phyloP scores from a whole-genome alignment of 2,329 filamentous ascomycete species.

The Colletotrichum musae region DNA sequence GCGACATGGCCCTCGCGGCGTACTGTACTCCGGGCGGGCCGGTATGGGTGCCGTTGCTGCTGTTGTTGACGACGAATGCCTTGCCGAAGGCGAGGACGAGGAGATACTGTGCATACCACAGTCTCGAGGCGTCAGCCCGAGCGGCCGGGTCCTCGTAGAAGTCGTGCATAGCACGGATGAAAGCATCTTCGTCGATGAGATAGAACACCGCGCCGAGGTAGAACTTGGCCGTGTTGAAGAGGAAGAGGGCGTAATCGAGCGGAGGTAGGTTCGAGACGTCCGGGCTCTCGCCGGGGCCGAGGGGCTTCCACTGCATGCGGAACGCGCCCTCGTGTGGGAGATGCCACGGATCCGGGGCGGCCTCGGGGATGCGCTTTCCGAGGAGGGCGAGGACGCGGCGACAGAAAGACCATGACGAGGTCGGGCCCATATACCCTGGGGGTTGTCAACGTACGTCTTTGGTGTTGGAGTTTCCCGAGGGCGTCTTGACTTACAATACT shows the following conservation, averaged over 20 bases:
- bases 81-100: constrained; percentile 52
- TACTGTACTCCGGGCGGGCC: constrained; percentile 55
- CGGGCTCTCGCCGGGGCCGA: constrained; percentile 45
- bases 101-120: constrained; percentile 52
- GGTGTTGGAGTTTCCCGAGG: neutral
- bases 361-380: constrained; percentile 50
- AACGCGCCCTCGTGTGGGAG: constrained; percentile 49
- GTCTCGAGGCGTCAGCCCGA: constrained; percentile 41
- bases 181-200: constrained; percentile 43
- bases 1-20: constrained; percentile 54
- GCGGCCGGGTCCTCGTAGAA: constrained; percentile 43
- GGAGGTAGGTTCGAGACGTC: constrained; percentile 47
- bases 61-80: constrained; percentile 47
- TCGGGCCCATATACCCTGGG: constrained; percentile 53
- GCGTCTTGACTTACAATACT: constrained; percentile 46
- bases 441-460: neutral
- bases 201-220: constrained; percentile 45
- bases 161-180: constrained; percentile 43
- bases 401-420: constrained; percentile 54
- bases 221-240: constrained; percentile 46
- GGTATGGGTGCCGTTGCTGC: constrained; percentile 44
- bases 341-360: constrained; percentile 50
- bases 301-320: constrained; percentile 48
- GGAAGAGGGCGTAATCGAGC: constrained; percentile 44
- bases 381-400: constrained; percentile 51